Conservation (phyloP, 129 eudicot genomes). For the Logfia minima region DNA sequence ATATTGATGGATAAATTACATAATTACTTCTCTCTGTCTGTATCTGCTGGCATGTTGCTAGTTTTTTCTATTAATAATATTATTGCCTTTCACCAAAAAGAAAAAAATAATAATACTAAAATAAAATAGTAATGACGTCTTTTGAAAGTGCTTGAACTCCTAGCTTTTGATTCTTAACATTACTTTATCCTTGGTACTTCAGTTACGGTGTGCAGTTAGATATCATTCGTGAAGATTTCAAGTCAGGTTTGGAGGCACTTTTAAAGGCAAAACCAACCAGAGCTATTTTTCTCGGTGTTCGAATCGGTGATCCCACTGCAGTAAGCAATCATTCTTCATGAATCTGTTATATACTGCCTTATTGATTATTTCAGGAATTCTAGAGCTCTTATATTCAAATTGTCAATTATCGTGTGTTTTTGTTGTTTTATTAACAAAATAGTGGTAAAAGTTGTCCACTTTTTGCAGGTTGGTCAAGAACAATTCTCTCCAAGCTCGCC, state of each 20-base stretch:
- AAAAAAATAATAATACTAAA: too few relatives aligned
- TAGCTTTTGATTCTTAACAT: conserved; percentile 1
- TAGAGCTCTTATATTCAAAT: not conserved
- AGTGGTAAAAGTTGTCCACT: not conserved
- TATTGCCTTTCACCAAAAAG: too few relatives aligned
- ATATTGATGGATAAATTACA: not conserved
- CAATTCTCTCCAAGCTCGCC: conserved; percentile 97
- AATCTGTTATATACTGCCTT: not conserved
- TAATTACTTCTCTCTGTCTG: not conserved
- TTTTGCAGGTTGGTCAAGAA: conserved; percentile 86
- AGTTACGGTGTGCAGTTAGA: conserved; percentile 84
- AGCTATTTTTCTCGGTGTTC: conserved; percentile 95
- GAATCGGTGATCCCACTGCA: conserved; percentile 98
- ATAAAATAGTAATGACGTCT: not conserved
- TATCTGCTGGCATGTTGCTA: too few relatives aligned
- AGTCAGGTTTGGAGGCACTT: conserved; percentile 88
- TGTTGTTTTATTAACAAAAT: not conserved
- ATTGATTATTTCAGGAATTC: not conserved
- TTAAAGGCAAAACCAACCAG: conserved; percentile 68
- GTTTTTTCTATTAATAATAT: too few relatives aligned
- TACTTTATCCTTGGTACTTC: conserved; percentile 30
- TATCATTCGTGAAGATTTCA: conserved; percentile 82
- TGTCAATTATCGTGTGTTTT: conserved; percentile 2
- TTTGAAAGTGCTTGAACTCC: not conserved
- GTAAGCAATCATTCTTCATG: conserved; percentile 34